Evolutionary conservation across 305 asterid genomes (phyloP).

Genomic region (Lippia alba): DNA sequence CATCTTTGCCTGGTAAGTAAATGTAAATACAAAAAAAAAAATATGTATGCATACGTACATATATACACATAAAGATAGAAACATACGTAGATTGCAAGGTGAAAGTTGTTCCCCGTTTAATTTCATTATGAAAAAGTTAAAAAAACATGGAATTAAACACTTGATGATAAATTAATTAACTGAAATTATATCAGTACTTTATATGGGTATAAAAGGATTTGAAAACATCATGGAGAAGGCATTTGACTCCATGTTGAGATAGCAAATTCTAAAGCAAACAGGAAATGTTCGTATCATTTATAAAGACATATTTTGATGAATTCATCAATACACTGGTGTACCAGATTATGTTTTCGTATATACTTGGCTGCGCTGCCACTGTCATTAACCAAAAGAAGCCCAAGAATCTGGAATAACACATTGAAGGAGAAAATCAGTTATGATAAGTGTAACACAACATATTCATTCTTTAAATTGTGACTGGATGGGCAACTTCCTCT

Average conservation of each 20-base stretch:
- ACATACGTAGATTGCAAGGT: no score
- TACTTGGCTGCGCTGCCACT: conserved; percentile 76
- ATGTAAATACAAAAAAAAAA: no score
- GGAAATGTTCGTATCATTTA: background rate
- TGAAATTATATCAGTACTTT: background rate
- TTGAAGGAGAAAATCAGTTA: conserved; percentile 29
- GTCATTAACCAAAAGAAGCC: conserved; percentile 74
- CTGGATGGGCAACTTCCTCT: conserved; percentile 1
- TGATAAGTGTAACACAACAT: conserved; percentile 17
- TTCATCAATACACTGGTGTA: conserved; percentile 23
- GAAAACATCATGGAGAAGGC: background rate
- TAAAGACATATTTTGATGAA: background rate
- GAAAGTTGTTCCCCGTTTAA: no score
- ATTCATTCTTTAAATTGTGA: background rate
- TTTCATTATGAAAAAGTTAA: no score
- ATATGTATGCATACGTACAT: no score
- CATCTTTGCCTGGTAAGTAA: background rate
- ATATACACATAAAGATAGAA: no score
- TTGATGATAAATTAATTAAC: background rate
- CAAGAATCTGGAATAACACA: conserved; percentile 58
- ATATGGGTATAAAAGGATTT: background rate
- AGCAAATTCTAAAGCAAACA: conserved; percentile 1
- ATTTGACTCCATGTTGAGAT: background rate
- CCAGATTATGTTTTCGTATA: conserved; percentile 74
- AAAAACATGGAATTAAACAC: no score